Percentiles rank a stretch among this genome's conserved stretches.
phyloP scores from a whole-genome alignment of 2,329 filamentous ascomycete genomes.

The Colletotrichum scovillei region DNA sequence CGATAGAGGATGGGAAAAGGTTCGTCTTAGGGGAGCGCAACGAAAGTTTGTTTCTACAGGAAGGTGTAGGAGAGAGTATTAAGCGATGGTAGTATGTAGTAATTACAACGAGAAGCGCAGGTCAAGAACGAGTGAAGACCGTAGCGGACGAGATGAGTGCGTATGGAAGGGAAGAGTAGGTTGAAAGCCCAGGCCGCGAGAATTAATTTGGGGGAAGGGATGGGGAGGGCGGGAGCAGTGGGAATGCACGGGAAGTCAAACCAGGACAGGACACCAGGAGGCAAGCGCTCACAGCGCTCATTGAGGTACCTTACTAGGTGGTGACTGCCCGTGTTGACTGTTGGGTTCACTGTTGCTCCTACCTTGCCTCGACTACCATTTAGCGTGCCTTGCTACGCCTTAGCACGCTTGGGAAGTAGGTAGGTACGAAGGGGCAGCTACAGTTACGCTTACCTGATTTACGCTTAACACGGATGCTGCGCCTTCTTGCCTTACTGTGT shows the following conservation, averaged over 20 bases:
- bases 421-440: neutral
- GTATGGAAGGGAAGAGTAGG: neutral
- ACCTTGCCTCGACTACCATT: neutral
- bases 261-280: neutral
- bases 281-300: neutral
- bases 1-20: slow-evolving; percentile 1
- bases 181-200: slow-evolving; percentile 15
- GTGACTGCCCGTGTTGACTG: too few species aligned
- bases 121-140: slow-evolving; percentile 29
- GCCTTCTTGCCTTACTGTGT: neutral
- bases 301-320: too few species aligned
- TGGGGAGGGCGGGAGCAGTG: slow-evolving; percentile 26
- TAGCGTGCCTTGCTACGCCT: neutral
- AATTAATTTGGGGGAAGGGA: slow-evolving; percentile 26
- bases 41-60: neutral
- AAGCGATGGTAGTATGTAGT: slow-evolving; percentile 21
- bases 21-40: slow-evolving; percentile 8
- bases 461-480: neutral
- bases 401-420: neutral
- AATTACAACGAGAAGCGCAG: neutral
- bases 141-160: neutral
- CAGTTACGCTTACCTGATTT: neutral
- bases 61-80: slow-evolving; percentile 3
- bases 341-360: neutral
- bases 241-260: slow-evolving; percentile 34